Evolutionary conservation across 2,329 filamentous ascomycete species (phyloP).

Genomic region (Exophiala calicioides): DNA sequence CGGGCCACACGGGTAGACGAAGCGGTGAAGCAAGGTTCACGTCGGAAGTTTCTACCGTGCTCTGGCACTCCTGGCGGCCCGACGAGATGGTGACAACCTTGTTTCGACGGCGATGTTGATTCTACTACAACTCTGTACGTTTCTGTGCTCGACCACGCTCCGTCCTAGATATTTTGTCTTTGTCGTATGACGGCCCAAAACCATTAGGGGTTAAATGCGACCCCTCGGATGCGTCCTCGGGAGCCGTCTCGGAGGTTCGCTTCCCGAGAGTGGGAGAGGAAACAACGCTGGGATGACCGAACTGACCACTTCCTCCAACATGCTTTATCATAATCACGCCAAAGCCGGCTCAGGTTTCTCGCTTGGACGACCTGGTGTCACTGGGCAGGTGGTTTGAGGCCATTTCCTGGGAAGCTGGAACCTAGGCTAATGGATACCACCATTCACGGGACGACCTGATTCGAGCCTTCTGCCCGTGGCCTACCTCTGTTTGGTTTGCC

Average conservation of each 20-base stretch:
- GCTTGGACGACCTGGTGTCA: neutral
- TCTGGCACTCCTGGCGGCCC: slow-evolving; percentile 14
- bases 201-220: neutral
- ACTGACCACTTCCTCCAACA: no score
- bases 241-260: no score
- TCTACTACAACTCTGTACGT: neutral
- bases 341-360: neutral
- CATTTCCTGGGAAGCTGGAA: no score
- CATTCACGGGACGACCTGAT: neutral
- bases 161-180: neutral
- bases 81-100: slow-evolving; percentile 20
- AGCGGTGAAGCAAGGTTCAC: slow-evolving; percentile 11
- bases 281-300: no score
- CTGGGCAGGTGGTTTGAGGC: neutral
- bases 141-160: neutral
- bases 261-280: no score
- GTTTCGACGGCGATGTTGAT: slow-evolving; percentile 15
- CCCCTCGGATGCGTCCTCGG: neutral
- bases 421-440: slow-evolving; percentile 2
- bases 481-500: slow-evolving; percentile 1
- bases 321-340: no score
- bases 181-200: no score
- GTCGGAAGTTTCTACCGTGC: slow-evolving; percentile 2
- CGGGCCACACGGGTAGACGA: slow-evolving; percentile 3
- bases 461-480: slow-evolving; percentile 1